phyloP scores from a whole-genome alignment of 495 filamentous ascomycete species.

The Annulohypoxylon stygium region DNA sequence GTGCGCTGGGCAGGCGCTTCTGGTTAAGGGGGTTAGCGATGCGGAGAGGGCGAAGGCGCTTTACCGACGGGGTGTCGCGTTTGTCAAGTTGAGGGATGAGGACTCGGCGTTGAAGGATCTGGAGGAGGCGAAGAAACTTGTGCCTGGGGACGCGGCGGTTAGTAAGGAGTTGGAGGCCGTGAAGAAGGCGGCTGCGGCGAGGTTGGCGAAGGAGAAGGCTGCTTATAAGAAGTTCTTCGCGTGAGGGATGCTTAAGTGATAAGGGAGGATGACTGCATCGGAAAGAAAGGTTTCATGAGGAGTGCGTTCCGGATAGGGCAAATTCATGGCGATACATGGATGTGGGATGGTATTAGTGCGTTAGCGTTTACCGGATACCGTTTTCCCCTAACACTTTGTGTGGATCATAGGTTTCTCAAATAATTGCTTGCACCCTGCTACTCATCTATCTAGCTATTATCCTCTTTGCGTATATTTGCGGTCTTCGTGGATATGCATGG shows the following conservation, averaged over 20 bases:
- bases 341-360: not conserved
- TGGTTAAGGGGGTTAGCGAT: constrained; percentile 72
- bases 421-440: not conserved
- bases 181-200: constrained; percentile 79
- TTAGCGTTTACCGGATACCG: not conserved
- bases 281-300: not conserved
- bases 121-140: constrained; percentile 78
- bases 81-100: constrained; percentile 83
- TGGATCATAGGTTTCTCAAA: not conserved
- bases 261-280: not conserved
- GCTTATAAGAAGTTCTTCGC: constrained; percentile 90
- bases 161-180: constrained; percentile 77
- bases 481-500: not conserved
- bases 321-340: not conserved
- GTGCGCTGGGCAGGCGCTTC: constrained; percentile 79
- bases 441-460: not conserved
- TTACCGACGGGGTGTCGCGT: constrained; percentile 83
- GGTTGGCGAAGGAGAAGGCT: constrained; percentile 86
- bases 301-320: not conserved
- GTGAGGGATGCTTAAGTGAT: constrained; percentile 27
- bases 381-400: not conserved
- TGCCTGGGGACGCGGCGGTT: constrained; percentile 81
- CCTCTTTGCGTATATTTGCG: not conserved
- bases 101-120: constrained; percentile 84
- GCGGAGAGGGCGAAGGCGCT: constrained; percentile 89